Evolutionary conservation across 352 stramenopile species (phyloP).

Genomic region (Aphanomyces astaci): DNA sequence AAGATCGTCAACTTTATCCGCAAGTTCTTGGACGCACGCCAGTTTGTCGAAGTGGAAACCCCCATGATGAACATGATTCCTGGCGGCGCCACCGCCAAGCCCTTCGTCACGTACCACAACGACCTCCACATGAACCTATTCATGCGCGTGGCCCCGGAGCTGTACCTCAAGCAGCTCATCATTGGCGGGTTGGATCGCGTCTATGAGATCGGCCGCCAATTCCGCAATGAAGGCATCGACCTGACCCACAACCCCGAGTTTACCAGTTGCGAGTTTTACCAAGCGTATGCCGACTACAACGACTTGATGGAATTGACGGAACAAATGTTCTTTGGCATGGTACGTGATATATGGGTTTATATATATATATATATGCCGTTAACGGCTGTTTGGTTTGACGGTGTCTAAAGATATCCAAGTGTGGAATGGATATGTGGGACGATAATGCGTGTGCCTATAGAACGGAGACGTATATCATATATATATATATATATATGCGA

Average conservation of each 20-base stretch:
- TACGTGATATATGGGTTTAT: too few relatives aligned
- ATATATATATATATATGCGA: too few relatives aligned
- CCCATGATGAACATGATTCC: constrained; percentile 94
- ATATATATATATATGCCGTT: too few relatives aligned
- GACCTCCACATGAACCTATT: constrained; percentile 94
- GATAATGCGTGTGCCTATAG: too few relatives aligned
- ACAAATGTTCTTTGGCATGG: constrained; percentile 86
- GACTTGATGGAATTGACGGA: constrained; percentile 97
- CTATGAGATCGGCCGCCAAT: constrained; percentile 98
- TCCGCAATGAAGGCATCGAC: constrained; percentile 98
- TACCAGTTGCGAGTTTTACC: constrained; percentile 98
- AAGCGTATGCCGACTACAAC: constrained; percentile 97
- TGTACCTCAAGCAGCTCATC: constrained; percentile 97
- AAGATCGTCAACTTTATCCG: constrained; percentile 93
- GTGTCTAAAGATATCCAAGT: too few relatives aligned
- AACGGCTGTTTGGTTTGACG: too few relatives aligned
- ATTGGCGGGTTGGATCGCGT: constrained; percentile 97
- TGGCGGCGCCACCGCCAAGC: constrained; percentile 94
- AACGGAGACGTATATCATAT: too few relatives aligned
- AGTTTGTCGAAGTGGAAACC: constrained; percentile 98
- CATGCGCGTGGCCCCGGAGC: constrained; percentile 95
- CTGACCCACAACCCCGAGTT: constrained; percentile 99
- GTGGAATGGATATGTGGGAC: too few relatives aligned
- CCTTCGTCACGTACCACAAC: constrained; percentile 98
- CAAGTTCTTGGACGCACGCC: constrained; percentile 85